Base-by-base conservation (phyloP, 2,329 filamentous ascomycete genomes). In the Zopfia rhizophila region DNA sequence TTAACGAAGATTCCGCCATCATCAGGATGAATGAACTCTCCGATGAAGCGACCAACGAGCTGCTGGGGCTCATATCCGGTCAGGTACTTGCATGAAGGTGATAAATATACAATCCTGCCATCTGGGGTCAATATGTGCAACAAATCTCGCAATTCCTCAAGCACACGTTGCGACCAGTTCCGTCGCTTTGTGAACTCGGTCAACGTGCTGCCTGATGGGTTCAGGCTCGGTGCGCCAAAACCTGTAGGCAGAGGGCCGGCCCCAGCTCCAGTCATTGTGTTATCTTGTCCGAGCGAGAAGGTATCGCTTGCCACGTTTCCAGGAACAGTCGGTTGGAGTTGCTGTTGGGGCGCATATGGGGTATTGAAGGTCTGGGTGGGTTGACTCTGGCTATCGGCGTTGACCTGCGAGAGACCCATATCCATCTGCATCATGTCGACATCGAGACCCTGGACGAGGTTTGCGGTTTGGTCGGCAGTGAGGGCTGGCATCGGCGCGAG, bases 121-220 rank as follows among this genome's bases (percentile, higher is more conserved):
- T 94, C 87, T 17, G 90, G 84, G 33, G 91, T 91, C 38, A 97
- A 82, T 48, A 97, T 91, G 66, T 96, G 87, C 43, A 96, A 75
- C 59, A 97, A 84, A 71, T 97, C 93, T 66, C 88, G 89, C 59
- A 97, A 78, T 77, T 96, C 92, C 70, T 95, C 90, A 17, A 97
- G 83, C 10, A 96, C 87, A 56, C 90, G 88, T 68, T 92, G 89
- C 12, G 90, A 88, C 93, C 93, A 97, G 67, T 94, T 86, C 51
- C 82, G 75, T 46, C 84, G 75, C 68, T 86, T 86, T 12, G 82
- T 87, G 60, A 86, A 86, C 64, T 87, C 82, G 55, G 83, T 86
- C 57, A 86, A 69, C 6, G 81, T 85, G 70, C 81, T 85, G 38
- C 75, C 75, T 11, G 69, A 64, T 28, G 69, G 73, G 40, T 70